These are phyloP conservation scores for Flaveria linearis DNA, from an alignment of 129 eudicot species.

Conservation along the genomic window DNA sequence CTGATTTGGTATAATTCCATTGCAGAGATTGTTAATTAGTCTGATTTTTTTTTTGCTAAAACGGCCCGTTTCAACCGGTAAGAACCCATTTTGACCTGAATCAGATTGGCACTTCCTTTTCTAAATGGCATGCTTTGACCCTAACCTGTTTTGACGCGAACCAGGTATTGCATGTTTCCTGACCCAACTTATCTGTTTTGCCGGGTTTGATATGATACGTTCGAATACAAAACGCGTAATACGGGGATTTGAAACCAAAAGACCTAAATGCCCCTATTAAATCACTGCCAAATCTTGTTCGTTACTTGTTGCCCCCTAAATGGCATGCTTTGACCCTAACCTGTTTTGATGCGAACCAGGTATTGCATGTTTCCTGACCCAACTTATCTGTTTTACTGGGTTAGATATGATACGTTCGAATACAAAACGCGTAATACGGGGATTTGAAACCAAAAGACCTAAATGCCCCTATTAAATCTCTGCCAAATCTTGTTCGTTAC, in stretches of 20 bases:
- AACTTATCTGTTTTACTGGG: not conserved
- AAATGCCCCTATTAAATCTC: not conserved
- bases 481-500: not conserved
- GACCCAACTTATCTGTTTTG: not conserved
- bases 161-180: not conserved
- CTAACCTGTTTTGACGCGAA: not conserved
- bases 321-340: not conserved
- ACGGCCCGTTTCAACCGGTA: not conserved
- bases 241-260: not conserved
- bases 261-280: not conserved
- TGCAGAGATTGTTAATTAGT: not conserved
- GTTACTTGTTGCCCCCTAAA: not conserved
- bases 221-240: not conserved
- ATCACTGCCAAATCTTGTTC: not conserved
- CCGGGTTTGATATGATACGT: not conserved
- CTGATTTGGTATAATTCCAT: not conserved
- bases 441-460: not conserved
- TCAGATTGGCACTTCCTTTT: not conserved
- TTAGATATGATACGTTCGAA: not conserved
- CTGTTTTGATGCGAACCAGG: not conserved
- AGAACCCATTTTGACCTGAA: not conserved
- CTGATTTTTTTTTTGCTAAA: conserved; percentile 1
- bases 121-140: not conserved
- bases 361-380: not conserved
- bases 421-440: not conserved